Base-by-base conservation (phyloP, 805 yeast species). In the Cyberlindnera samutprakarnensis region DNA sequence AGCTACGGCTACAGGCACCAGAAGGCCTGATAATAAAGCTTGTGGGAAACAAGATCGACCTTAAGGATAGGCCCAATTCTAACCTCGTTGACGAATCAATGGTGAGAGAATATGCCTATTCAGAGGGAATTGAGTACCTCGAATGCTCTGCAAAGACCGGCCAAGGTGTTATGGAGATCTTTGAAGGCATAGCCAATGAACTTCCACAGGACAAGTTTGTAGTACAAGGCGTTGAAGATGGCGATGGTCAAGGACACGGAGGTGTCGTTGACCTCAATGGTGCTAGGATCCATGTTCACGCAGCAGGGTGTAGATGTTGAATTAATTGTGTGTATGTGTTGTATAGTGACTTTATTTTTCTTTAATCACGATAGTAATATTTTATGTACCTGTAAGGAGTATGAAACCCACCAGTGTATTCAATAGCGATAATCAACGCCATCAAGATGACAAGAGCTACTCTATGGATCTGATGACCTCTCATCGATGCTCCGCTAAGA, bases 1-100 rank as follows among this genome's bases (percentile, higher is more conserved):
- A 92, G 60, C 66, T 90, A 39, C 84, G 83, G 58, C 76, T 80
- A 41, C 96, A 87, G 54, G 94, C 94, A 7, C 66, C 68, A 27
- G 75, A 43, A 53, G 70, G 77, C 33, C 74, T 88, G 32, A 77
- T 87, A 27, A 83, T 92, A 42, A 85, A 90, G 21, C 56, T 92
- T 8, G 82, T 90, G 4, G 98, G 97, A 1, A 92, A 86, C 56
- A 92, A 92, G 57, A 46, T 59, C 4, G 98, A 92, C 56, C 54
- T 87, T 28, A 31, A 31, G 13, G 40, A 42, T 21, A 28, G 32
- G 4, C 35, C 47, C 10, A 35, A 32, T 13, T 31, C 34, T 1
- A 49, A 46, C 23, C 23, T 33, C 1, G 36, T 66, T 22, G 49
- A 53, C 18, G 39, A 47, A 2, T 39, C 27, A 4, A 24, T 25